Percentiles rank a stretch among this genome's conserved stretches.
Conservation (phyloP, 495 filamentous ascomycete species). For the Penicillium lividum region DNA sequence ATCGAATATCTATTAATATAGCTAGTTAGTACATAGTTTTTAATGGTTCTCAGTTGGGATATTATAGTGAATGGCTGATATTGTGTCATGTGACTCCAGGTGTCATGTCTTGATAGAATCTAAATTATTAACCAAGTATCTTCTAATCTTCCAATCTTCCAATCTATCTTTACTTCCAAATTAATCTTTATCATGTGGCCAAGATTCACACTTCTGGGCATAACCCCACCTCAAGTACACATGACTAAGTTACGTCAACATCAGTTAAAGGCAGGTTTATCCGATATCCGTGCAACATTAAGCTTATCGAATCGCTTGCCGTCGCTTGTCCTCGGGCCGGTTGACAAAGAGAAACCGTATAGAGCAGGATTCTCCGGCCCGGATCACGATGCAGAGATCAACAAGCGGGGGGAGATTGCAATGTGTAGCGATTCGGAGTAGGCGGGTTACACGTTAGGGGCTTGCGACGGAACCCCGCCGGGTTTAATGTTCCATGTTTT, state of each 20-base stretch:
- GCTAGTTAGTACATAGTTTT: no score
- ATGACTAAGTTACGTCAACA: conserved; percentile 23
- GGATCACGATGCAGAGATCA: conserved; percentile 18
- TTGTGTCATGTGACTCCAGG: no score
- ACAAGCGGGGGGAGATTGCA: conserved; percentile 3
- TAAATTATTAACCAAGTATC: no score
- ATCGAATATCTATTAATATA: no score
- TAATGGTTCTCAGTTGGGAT: no score
- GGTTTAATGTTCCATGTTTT: background rate
- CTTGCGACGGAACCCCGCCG: conserved; percentile 5
- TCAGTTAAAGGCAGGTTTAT: conserved; percentile 11
- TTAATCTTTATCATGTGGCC: no score
- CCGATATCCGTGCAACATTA: conserved; percentile 3
- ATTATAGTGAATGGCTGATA: no score
- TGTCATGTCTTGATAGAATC: no score
- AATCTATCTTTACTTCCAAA: no score
- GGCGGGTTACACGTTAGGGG: background rate
- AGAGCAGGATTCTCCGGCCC: conserved; percentile 22
- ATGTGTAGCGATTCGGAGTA: conserved; percentile 7
- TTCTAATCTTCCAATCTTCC: no score
- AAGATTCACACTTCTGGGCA: background rate
- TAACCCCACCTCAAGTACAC: conserved; percentile 12
- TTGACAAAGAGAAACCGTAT: conserved; percentile 31
- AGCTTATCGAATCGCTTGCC: conserved; percentile 25
- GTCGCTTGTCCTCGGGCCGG: conserved; percentile 30